Evolutionary conservation across 2,329 filamentous ascomycete genomes (phyloP).

Genomic region (Pestalotiopsis sp.): DNA sequence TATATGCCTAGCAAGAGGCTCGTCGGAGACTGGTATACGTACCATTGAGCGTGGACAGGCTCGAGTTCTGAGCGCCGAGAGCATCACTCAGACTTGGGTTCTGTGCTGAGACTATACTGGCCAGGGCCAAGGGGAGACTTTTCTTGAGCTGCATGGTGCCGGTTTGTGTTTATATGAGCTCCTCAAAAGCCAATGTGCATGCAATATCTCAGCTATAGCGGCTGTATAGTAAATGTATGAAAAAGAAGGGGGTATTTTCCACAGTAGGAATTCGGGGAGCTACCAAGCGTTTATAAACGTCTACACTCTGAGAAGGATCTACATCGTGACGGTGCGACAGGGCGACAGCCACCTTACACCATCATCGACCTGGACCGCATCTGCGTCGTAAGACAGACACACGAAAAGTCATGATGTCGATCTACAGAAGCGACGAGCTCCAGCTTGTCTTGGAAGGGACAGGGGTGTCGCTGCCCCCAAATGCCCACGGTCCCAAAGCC

Average conservation of each 20-base stretch:
- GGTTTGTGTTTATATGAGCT: neutral
- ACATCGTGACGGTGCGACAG: neutral
- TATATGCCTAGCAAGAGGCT: no score
- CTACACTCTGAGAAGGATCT: neutral
- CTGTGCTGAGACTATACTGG: constrained; percentile 12
- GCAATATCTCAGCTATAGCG: neutral
- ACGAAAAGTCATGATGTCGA: constrained; percentile 6
- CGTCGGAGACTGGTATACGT: neutral
- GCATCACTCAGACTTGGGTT: constrained; percentile 11
- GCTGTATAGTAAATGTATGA: neutral
- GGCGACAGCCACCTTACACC: neutral
- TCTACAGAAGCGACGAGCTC: neutral
- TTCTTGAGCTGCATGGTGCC: constrained; percentile 15
- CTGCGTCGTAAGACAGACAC: neutral
- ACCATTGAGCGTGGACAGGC: constrained; percentile 14
- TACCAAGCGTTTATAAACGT: neutral
- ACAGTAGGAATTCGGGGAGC: neutral
- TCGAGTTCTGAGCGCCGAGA: constrained; percentile 13
- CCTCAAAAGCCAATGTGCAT: neutral
- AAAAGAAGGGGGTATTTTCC: neutral
- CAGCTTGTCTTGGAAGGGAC: neutral
- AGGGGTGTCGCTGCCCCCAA: neutral
- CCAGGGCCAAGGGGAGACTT: constrained; percentile 10
- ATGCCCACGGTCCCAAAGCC: neutral
- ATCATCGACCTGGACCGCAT: neutral